Conservation (phyloP, 345 rosid species). For the Aethionema arabicum region DNA sequence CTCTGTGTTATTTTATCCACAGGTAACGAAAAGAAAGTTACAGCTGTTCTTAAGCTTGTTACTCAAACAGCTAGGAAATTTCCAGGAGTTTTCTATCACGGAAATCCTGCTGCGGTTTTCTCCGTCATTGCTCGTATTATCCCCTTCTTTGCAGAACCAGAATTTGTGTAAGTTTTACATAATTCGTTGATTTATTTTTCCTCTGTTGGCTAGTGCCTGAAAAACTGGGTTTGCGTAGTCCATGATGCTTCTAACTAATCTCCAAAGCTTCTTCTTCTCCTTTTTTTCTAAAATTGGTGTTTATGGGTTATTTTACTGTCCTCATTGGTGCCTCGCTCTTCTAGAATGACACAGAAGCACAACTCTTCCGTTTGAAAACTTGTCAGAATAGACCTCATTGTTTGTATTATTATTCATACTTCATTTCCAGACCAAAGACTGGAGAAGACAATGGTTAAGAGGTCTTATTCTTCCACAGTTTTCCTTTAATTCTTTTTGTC, state of each 20-base stretch:
- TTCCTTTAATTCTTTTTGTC: slow-evolving; percentile 20
- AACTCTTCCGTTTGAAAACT: not conserved
- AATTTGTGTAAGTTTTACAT: slow-evolving; percentile 55
- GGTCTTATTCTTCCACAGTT: slow-evolving; percentile 4
- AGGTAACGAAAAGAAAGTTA: slow-evolving; percentile 81
- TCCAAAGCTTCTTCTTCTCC: not conserved
- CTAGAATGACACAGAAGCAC: not conserved
- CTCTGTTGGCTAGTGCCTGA: not conserved
- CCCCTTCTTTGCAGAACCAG: slow-evolving; percentile 82
- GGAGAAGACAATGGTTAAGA: slow-evolving; percentile 4
- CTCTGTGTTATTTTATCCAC: slow-evolving; percentile 20
- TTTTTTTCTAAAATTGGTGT: not conserved
- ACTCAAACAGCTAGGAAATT: slow-evolving; percentile 68
- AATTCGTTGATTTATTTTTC: not conserved
- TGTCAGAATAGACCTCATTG: not conserved
- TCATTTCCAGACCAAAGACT: not conserved
- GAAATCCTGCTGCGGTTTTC: slow-evolving; percentile 65
- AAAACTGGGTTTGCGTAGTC: not conserved
- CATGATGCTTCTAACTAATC: not conserved
- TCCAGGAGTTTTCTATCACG: slow-evolving; percentile 83
- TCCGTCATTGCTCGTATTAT: slow-evolving; percentile 75
- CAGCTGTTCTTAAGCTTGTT: slow-evolving; percentile 81
- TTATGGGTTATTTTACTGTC: slow-evolving; percentile 5
- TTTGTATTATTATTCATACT: not conserved
- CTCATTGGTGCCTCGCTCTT: not conserved